Evolutionary conservation across 2,329 filamentous ascomycete genomes (phyloP).

Genomic region (Stagonosporopsis chrysanthemi): DNA sequence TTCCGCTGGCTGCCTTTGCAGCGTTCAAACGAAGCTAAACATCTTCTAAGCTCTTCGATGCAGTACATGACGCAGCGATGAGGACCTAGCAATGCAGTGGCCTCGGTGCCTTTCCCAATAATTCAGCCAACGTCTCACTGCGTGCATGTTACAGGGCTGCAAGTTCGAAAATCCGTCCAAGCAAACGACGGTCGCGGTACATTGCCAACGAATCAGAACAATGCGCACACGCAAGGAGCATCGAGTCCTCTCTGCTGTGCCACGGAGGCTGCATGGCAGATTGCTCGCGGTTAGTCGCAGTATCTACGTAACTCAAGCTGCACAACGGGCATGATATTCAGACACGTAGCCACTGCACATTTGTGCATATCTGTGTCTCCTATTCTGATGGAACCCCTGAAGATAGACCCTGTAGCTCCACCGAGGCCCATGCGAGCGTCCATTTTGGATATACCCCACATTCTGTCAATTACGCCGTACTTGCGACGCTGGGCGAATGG

Average conservation of each 20-base stretch:
- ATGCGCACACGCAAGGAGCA: slow-evolving; percentile 1
- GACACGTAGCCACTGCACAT: slow-evolving; percentile 16
- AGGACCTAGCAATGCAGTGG: slow-evolving; percentile 2
- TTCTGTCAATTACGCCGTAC: slow-evolving; percentile 22
- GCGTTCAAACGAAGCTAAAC: background rate
- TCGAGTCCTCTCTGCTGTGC: slow-evolving; percentile 21
- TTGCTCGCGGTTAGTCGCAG: slow-evolving; percentile 31
- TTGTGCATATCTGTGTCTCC: slow-evolving; percentile 16
- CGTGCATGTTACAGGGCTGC: slow-evolving; percentile 7
- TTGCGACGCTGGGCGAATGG: background rate
- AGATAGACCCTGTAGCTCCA: slow-evolving; percentile 21
- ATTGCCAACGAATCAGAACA: slow-evolving; percentile 6
- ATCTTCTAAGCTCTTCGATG: background rate
- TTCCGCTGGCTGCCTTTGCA: background rate
- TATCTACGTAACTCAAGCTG: slow-evolving; percentile 19
- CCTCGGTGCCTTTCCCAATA: background rate
- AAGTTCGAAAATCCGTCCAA: background rate
- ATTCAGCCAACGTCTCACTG: slow-evolving; percentile 6
- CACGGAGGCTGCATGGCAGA: slow-evolving; percentile 26
- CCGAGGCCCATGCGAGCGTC: slow-evolving; percentile 29
- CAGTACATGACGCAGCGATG: background rate
- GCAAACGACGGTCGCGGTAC: slow-evolving; percentile 1
- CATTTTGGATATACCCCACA: slow-evolving; percentile 34
- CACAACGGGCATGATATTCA: slow-evolving; percentile 9
- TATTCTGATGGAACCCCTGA: slow-evolving; percentile 4